A percentile compares a stretch with the other conserved stretches of the same genome.
Evolutionary conservation across 2,329 filamentous ascomycete species (phyloP).

Genomic region (Penicillium sp.): DNA sequence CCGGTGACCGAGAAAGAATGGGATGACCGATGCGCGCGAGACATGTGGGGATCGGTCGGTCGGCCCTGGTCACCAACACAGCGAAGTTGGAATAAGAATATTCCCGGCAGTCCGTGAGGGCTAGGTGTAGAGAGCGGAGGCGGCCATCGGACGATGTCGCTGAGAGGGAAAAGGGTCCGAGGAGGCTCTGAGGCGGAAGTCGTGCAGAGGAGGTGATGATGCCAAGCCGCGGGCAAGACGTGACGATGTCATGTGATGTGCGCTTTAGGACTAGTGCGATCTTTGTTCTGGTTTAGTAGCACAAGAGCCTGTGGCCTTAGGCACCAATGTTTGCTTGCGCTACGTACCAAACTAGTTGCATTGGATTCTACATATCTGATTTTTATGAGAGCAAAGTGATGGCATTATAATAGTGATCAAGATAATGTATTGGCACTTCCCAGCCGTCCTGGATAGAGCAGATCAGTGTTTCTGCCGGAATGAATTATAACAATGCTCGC

Average conservation of each 20-base stretch:
- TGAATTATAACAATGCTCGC: slow-evolving; percentile 9
- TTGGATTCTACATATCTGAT: not conserved
- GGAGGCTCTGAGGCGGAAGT: slow-evolving; percentile 24
- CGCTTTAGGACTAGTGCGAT: not conserved
- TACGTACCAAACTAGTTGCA: not conserved
- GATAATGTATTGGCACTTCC: not conserved
- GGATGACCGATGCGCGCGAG: slow-evolving; percentile 44
- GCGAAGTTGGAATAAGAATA: slow-evolving; percentile 24
- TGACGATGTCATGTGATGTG: slow-evolving; percentile 20
- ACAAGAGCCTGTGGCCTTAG: not conserved
- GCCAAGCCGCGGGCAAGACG: slow-evolving; percentile 38
- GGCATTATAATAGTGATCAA: slow-evolving; percentile 9
- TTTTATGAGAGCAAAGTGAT: not conserved
- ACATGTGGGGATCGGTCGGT: slow-evolving; percentile 46
- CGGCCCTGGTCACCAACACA: slow-evolving; percentile 31
- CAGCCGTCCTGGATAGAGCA: not conserved
- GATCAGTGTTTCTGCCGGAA: not conserved
- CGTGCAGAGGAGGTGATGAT: slow-evolving; percentile 39
- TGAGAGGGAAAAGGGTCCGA: slow-evolving; percentile 20
- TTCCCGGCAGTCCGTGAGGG: slow-evolving; percentile 19
- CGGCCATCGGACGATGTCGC: slow-evolving; percentile 29
- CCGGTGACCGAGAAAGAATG: slow-evolving; percentile 38
- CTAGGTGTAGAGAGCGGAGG: slow-evolving; percentile 21
- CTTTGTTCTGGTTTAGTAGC: not conserved
- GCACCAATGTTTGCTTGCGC: not conserved